Evolutionary conservation across 2,329 filamentous ascomycete genomes (phyloP), one percentile per base, ranked within the genome.

Genomic region (Beauveria scarabaeidicola): DNA sequence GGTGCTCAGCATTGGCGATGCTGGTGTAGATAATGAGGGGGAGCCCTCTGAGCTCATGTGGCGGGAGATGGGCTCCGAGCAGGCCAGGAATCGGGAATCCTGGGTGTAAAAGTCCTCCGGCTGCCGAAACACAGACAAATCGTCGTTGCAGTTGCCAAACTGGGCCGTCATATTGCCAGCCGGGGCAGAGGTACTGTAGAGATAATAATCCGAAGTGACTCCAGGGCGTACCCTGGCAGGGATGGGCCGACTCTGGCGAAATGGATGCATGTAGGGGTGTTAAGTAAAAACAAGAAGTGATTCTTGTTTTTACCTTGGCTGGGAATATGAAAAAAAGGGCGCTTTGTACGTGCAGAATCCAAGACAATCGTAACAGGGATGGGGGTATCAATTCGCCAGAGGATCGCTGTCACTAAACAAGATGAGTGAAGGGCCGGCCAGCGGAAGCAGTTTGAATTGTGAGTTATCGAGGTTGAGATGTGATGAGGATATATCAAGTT

Each of bases 41-140:
- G 70, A 68, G 55, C 67, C 69, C 10, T 69, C 66, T 5, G 70
- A 72, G 62, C 70, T 71, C 3, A 53, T 61, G 58, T 68, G 65
- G 50, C 68, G 65, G 17, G 64, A 63, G 40, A 72, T 63, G 25
- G 68, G 66, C 40, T 68, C 54, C 3, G 53, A 41, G 21, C 19
- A 58, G 17, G 48, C 40, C 41, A 54, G 54, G 41, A 61, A 47
- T n/a, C 60, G 54, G 21, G 50, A 47, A 27, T 60, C 54, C 10
- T 56, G 53, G 4, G 32, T 15, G 15, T 25, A 48, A n/a, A 56
- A 52, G n/a, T 52, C 53, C 21, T 52, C 57, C 8, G 29, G n/a
- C 32, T 50, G 44, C 17, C 36, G 32, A 17, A 50, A 41, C 5
- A 36, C 44, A 11, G 44, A 41, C 21, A 57, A 32, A 10, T 38